Percentiles rank a stretch among this genome's conserved stretches.
phyloP scores from a whole-genome alignment of 2,329 filamentous ascomycete species.

The Geosmithia putterillii region DNA sequence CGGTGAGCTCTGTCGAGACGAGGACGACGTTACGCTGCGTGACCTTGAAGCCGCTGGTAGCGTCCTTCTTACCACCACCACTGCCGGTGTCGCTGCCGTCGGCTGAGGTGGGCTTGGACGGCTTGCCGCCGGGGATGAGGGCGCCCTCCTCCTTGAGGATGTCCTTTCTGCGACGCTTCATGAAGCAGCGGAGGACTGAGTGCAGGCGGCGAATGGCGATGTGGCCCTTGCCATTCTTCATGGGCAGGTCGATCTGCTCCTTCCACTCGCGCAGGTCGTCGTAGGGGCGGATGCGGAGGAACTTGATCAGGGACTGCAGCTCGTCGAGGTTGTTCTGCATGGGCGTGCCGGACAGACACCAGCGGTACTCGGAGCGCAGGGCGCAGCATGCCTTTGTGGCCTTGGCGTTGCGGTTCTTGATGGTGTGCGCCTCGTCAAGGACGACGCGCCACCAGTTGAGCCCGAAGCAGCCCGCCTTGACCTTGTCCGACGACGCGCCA shows the following conservation, averaged over 20 bases:
- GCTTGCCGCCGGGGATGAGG: constrained; percentile 63
- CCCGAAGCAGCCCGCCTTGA: constrained; percentile 76
- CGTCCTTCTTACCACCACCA: constrained; percentile 21
- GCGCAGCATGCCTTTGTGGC: constrained; percentile 86
- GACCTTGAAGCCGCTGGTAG: constrained; percentile 69
- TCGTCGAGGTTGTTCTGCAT: constrained; percentile 99
- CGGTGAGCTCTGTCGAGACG: constrained; percentile 64
- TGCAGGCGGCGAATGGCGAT: constrained; percentile 82
- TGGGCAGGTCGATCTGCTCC: constrained; percentile 75
- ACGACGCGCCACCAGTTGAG: constrained; percentile 93
- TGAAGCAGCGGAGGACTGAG: constrained; percentile 78
- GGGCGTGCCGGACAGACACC: constrained; percentile 92
- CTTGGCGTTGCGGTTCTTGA: constrained; percentile 97
- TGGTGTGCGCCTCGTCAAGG: constrained; percentile 91
- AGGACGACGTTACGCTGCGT: constrained; percentile 82
- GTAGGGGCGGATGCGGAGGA: constrained; percentile 84
- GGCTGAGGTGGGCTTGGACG: constrained; percentile 12
- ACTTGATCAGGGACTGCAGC: constrained; percentile 84
- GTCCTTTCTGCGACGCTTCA: constrained; percentile 97
- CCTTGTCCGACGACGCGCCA: constrained; percentile 50
- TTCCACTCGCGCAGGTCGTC: constrained; percentile 81
- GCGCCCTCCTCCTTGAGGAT: constrained; percentile 84
- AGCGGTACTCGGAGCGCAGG: constrained; percentile 74
- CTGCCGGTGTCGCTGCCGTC: too few species aligned
- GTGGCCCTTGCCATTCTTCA: constrained; percentile 83